Conservation (phyloP, 331 rosid species). For the Saraca asoca region DNA sequence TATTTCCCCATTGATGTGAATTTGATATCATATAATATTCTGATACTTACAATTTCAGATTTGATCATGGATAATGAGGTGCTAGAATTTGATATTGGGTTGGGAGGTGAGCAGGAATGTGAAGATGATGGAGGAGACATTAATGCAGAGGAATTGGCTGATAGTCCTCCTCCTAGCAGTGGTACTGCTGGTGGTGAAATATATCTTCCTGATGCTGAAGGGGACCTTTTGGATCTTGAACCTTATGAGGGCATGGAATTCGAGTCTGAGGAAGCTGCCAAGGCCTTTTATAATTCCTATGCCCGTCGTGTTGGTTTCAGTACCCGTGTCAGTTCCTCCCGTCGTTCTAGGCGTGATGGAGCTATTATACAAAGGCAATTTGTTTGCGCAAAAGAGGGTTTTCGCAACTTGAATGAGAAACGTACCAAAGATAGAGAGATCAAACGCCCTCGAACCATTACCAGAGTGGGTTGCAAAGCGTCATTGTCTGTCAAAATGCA, state of each 20-base stretch:
- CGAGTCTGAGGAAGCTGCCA: slow-evolving; percentile 99
- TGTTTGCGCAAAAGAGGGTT: slow-evolving; percentile 97
- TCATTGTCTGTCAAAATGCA: slow-evolving; percentile 98
- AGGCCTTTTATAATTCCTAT: slow-evolving; percentile 93
- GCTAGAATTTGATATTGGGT: slow-evolving; percentile 85
- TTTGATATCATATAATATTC: no score
- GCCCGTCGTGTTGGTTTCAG: slow-evolving; percentile 99
- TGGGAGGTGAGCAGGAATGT: slow-evolving; percentile 66
- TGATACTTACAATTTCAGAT: no score
- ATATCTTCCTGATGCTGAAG: slow-evolving; percentile 85
- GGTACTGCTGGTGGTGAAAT: slow-evolving; percentile 57
- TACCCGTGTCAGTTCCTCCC: slow-evolving; percentile 96
- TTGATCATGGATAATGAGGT: slow-evolving; percentile 71
- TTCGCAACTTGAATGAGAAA: slow-evolving; percentile 94
- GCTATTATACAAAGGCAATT: slow-evolving; percentile 97
- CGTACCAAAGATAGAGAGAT: slow-evolving; percentile 98
- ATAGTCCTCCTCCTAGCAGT: slow-evolving; percentile 52
- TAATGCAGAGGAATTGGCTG: slow-evolving; percentile 79
- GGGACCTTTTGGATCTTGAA: slow-evolving; percentile 89
- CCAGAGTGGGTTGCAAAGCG: slow-evolving; percentile 97
- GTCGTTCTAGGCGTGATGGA: slow-evolving; percentile 96
- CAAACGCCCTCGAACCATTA: slow-evolving; percentile 90
- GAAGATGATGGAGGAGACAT: slow-evolving; percentile 71
- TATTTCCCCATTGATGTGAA: no score
- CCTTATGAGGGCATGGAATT: slow-evolving; percentile 96